A percentile compares a stretch with the other conserved stretches of the same genome.
phyloP scores from a whole-genome alignment of 1,284 basidiomycete species.

The Pseudomicrostroma phylloplanum region DNA sequence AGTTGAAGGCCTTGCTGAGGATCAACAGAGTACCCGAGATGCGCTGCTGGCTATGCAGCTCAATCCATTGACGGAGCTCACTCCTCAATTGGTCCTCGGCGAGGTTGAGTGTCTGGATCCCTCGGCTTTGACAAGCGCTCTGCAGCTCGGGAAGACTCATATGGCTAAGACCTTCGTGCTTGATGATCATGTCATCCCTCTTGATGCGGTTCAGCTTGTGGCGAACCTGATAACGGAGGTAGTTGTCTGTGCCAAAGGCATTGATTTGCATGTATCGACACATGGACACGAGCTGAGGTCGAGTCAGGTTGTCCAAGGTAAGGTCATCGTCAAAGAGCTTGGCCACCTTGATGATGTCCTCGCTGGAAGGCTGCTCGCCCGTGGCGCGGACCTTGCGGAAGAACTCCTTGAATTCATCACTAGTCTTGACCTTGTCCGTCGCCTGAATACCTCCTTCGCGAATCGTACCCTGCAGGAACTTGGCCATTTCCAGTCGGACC shows the following conservation, averaged over 20 bases:
- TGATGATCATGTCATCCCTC: slow-evolving; percentile 82
- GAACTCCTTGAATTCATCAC: slow-evolving; percentile 96
- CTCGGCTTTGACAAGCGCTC: slow-evolving; percentile 86
- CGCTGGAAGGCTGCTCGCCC: slow-evolving; percentile 80
- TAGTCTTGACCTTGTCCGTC: slow-evolving; percentile 76
- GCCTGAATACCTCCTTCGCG: slow-evolving; percentile 84
- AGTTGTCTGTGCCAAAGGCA: slow-evolving; percentile 98
- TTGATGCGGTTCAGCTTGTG: slow-evolving; percentile 75
- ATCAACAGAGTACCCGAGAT: slow-evolving; percentile 91
- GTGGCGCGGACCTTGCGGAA: slow-evolving; percentile 97
- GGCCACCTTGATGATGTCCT: slow-evolving; percentile 88
- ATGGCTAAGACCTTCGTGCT: slow-evolving; percentile 79
- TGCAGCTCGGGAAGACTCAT: slow-evolving; percentile 86
- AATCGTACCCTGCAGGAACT: slow-evolving; percentile 96
- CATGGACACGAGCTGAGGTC: slow-evolving; percentile 94
- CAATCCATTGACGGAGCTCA: slow-evolving; percentile 88
- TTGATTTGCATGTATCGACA: slow-evolving; percentile 88
- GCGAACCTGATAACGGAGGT: slow-evolving; percentile 87
- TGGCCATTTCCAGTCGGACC: slow-evolving; percentile 95
- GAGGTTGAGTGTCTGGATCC: slow-evolving; percentile 78
- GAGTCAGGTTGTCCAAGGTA: slow-evolving; percentile 92
- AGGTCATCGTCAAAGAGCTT: slow-evolving; percentile 96
- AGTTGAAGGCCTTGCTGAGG: slow-evolving; percentile 87
- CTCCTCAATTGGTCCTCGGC: slow-evolving; percentile 62
- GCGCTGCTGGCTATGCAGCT: slow-evolving; percentile 73